Percentiles rank a stretch among this genome's conserved stretches.
Conservation (phyloP, 2,329 filamentous ascomycete genomes). For the Talaromyces islandicus region DNA sequence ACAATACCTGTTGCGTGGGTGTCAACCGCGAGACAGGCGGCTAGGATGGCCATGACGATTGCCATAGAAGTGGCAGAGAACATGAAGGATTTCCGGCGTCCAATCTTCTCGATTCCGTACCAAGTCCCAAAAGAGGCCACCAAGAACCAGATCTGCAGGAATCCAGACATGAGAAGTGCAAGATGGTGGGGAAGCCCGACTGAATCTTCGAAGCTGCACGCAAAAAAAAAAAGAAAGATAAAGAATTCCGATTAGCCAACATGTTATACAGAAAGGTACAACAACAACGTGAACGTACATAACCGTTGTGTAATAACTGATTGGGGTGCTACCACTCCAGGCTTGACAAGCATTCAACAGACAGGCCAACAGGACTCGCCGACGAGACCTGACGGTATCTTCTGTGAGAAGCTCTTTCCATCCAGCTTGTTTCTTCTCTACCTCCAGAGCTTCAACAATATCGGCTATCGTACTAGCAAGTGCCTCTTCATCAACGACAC, state of each 20-base stretch:
- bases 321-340: conserved; percentile 20
- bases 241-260: not conserved
- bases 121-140: conserved; percentile 20
- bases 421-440: conserved; percentile 12
- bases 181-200: conserved; percentile 18
- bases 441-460: conserved; percentile 8
- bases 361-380: conserved; percentile 12
- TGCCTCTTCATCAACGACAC: conserved; percentile 14
- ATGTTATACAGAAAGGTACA: not conserved
- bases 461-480: conserved; percentile 13
- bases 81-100: conserved; percentile 9
- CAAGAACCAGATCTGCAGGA: conserved; percentile 22
- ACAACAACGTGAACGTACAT: conserved; percentile 9
- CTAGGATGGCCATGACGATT: conserved; percentile 11
- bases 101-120: conserved; percentile 12
- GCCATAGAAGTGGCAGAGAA: conserved; percentile 9
- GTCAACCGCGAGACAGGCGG: conserved; percentile 10
- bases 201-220: conserved; percentile 11
- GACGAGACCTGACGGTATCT: conserved; percentile 10
- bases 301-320: conserved; percentile 23
- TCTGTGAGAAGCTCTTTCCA: conserved; percentile 15
- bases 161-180: conserved; percentile 20
- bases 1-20: conserved; percentile 11
- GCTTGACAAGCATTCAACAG: conserved; percentile 16
- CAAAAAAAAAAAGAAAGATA: not conserved